Evolutionary conservation across 768 basidiomycete genomes (phyloP), one percentile per base, ranked within the genome.

Genomic region (Mycena galericulata): DNA sequence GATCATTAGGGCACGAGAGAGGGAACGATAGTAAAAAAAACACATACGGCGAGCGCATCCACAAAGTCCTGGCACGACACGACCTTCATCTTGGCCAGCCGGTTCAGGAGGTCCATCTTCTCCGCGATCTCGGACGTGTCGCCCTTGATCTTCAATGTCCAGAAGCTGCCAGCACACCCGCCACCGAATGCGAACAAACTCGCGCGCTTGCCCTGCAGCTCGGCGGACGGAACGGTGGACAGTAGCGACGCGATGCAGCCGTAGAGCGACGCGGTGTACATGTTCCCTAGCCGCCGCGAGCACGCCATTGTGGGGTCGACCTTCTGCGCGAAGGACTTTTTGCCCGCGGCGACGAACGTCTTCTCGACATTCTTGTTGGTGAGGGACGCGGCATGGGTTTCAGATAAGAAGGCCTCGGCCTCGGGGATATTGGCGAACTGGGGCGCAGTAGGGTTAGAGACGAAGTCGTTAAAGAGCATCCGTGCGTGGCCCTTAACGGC

Each of bases 401-500:
- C 82, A 56, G 87, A 79, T 70, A 95, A 88, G 80, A 92, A 83
- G 20, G 88, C 75, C 54, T 96, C 93, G 22, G 95, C 87, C 67
- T 89, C 85, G 67, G 93, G 86, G 66, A 95, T 79, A 76, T 88
- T 86, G 68, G 90, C 89, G 75, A 92, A 95, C 62, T 85, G 86
- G 41, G 94, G 82, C 40, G 86, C 84, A 10, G 85, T 81, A 34
- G 98, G 94, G 78, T 89, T 86, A 68, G 89, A 80, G 74, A 96
- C 83, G 86, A 97, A 99, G 83, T 99, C 98, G 80, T 96, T 94
- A 84, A 88, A 96, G 76, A 91, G 84, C 77, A 99, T 84, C 65
- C 98, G 94, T 40, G 94, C 97, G 78, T 97, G 92, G 47, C 95
- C 96, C 83, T 98, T 99, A 79, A 98, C 93, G 60, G 98, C 97